Conservation (phyloP, 441 rosid species). For the Syzygium malaccense region DNA sequence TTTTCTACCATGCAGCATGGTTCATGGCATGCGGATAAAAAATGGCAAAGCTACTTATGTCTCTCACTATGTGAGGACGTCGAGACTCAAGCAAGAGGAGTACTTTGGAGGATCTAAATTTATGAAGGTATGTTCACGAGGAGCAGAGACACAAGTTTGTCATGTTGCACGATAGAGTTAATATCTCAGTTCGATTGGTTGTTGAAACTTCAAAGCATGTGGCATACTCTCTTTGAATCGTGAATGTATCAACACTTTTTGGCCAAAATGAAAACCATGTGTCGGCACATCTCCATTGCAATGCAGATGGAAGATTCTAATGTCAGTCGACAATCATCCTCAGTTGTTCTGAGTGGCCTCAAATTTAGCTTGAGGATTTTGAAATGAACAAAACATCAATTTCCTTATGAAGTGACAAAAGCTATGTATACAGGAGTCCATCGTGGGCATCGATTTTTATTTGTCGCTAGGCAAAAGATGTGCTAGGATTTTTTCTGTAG, state of each 20-base stretch:
- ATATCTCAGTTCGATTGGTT: neutral
- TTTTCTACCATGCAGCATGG: constrained; percentile 53
- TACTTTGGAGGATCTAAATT: constrained; percentile 73
- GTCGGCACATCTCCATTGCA: neutral
- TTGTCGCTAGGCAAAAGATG: neutral
- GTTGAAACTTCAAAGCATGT: neutral
- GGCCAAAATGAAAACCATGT: neutral
- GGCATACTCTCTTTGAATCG: neutral
- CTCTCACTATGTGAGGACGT: constrained; percentile 74
- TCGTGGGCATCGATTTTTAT: neutral
- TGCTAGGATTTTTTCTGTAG: neutral
- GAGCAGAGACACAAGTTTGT: neutral
- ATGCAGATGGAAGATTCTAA: neutral
- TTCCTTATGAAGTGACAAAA: neutral
- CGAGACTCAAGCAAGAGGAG: constrained; percentile 83
- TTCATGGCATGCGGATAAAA: constrained; percentile 86
- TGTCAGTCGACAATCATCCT: neutral
- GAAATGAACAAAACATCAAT: neutral
- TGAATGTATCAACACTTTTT: neutral
- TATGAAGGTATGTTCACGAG: constrained; percentile 46
- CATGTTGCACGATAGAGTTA: neutral
- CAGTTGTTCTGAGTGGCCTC: neutral
- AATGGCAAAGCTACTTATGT: constrained; percentile 90
- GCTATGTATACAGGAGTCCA: neutral
- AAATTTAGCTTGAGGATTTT: neutral